These are phyloP conservation scores for Tetrapisispora nanseiensis DNA, from an alignment of 805 yeast species.

Conservation along the genomic window DNA sequence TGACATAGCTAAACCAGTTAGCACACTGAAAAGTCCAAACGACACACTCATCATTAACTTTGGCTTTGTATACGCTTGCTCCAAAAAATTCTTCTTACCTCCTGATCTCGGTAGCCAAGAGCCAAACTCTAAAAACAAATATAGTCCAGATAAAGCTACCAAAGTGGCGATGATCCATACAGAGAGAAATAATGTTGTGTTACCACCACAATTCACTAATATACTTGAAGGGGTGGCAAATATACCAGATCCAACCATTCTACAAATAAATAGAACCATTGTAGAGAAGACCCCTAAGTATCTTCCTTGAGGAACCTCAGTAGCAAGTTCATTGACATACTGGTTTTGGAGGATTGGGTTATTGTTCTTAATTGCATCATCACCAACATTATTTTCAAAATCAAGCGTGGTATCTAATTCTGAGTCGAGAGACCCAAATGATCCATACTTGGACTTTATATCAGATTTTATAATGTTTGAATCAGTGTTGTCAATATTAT, in stretches of 20 bases:
- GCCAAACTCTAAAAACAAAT: slow-evolving; percentile 60
- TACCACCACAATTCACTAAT: slow-evolving; percentile 59
- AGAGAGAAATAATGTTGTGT: slow-evolving; percentile 46
- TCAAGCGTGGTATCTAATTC: neutral
- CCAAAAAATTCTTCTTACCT: slow-evolving; percentile 65
- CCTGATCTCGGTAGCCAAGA: slow-evolving; percentile 65
- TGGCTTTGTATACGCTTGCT: slow-evolving; percentile 55
- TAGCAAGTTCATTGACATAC: neutral
- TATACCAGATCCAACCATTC: slow-evolving; percentile 72
- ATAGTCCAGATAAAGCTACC: slow-evolving; percentile 57
- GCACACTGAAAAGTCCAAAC: slow-evolving; percentile 38
- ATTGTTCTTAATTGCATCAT: neutral
- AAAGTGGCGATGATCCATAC: slow-evolving; percentile 58
- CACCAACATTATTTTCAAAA: neutral
- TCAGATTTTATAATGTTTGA: neutral
- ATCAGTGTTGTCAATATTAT: neutral
- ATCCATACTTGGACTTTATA: neutral
- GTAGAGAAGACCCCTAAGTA: slow-evolving; percentile 65
- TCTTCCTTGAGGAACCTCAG: slow-evolving; percentile 55
- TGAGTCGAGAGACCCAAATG: slow-evolving; percentile 1
- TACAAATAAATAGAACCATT: slow-evolving; percentile 50
- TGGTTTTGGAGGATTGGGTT: neutral
- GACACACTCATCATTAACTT: slow-evolving; percentile 43
- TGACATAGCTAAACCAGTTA: slow-evolving; percentile 47
- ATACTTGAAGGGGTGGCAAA: slow-evolving; percentile 64